These are phyloP conservation scores for Lunasporangiospora selenospora DNA, from an alignment of 192 early-diverging fungal genomes.

Conservation along the genomic window DNA sequence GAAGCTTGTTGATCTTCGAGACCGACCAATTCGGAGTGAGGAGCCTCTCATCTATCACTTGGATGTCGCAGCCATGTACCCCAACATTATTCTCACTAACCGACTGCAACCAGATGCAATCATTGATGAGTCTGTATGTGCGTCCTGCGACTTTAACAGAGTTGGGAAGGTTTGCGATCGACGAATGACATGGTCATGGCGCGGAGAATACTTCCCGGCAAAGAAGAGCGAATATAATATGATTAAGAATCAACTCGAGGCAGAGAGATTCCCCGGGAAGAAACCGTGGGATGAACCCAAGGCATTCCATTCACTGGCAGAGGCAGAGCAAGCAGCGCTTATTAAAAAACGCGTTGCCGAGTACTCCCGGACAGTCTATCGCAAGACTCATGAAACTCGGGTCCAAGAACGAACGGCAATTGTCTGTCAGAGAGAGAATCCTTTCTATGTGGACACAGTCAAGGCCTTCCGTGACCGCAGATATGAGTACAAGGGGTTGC, in stretches of 20 bases:
- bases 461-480: conserved; percentile 95
- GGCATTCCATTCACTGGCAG: conserved; percentile 71
- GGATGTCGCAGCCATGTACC: conserved; percentile 99
- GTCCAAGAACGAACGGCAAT: conserved; percentile 86
- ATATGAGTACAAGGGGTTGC: conserved; percentile 96
- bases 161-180: conserved; percentile 90
- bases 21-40: conserved; percentile 77
- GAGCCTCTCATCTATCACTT: conserved; percentile 95
- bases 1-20: conserved; percentile 76
- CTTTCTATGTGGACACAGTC: conserved; percentile 98
- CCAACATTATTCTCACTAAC: conserved; percentile 99
- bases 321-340: conserved; percentile 70
- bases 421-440: conserved; percentile 97
- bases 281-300: conserved; percentile 56
- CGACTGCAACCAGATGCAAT: conserved; percentile 98
- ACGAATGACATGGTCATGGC: conserved; percentile 96
- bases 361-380: conserved; percentile 90
- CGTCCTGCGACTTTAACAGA: conserved; percentile 92
- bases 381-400: conserved; percentile 80
- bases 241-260: conserved; percentile 86
- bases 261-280: conserved; percentile 80
- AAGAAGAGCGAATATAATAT: conserved; percentile 85
- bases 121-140: conserved; percentile 86
- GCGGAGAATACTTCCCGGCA: conserved; percentile 95
- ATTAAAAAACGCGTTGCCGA: conserved; percentile 84